phyloP scores from a whole-genome alignment of 495 filamentous ascomycete genomes.

The Trichoderma virens region DNA sequence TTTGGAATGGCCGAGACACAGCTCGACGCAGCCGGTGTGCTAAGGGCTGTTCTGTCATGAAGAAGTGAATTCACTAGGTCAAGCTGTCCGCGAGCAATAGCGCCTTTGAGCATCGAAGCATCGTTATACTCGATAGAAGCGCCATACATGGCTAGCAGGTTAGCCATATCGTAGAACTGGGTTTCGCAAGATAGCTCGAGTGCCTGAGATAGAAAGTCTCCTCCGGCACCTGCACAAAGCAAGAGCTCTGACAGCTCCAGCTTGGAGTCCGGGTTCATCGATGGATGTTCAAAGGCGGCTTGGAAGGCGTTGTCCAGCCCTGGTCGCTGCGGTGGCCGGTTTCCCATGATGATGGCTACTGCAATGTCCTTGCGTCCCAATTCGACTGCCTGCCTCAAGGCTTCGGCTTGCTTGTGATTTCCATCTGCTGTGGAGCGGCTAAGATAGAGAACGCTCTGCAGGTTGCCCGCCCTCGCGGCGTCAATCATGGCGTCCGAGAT shows the following conservation, averaged over 20 bases:
- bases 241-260: slow-evolving; percentile 35
- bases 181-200: slow-evolving; percentile 29
- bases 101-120: slow-evolving; percentile 28
- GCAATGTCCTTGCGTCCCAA: slow-evolving; percentile 35
- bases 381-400: slow-evolving; percentile 33
- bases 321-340: slow-evolving; percentile 29
- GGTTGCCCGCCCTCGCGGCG: slow-evolving; percentile 33
- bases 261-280: slow-evolving; percentile 36
- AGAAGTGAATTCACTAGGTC: slow-evolving; percentile 35
- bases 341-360: slow-evolving; percentile 36
- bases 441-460: slow-evolving; percentile 35
- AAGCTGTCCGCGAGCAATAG: slow-evolving; percentile 28
- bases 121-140: slow-evolving; percentile 39
- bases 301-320: slow-evolving; percentile 33
- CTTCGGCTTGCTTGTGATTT: slow-evolving; percentile 34
- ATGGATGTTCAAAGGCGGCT: slow-evolving; percentile 28
- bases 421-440: slow-evolving; percentile 38
- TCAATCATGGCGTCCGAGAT: slow-evolving; percentile 37
- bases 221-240: slow-evolving; percentile 37
- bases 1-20: slow-evolving; percentile 37
- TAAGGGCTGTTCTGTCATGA: slow-evolving; percentile 25
- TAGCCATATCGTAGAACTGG: slow-evolving; percentile 38
- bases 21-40: slow-evolving; percentile 31
- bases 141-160: slow-evolving; percentile 34
- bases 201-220: slow-evolving; percentile 30